Evolutionary conservation across 306 rosid species (phyloP), one percentile per base, ranked within the genome.

Genomic region (Castanea mollissima): DNA sequence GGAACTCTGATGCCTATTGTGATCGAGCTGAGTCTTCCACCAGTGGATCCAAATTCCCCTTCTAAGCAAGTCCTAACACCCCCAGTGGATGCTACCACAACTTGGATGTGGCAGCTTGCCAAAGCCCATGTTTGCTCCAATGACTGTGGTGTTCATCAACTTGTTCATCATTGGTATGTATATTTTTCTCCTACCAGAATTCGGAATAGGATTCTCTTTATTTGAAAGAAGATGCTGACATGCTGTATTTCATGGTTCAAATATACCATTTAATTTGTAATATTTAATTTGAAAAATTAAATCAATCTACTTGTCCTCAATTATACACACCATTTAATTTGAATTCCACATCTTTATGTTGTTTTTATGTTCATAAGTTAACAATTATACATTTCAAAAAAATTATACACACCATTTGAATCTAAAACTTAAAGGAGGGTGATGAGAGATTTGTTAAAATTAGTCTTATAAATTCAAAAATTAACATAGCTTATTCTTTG

Each of bases 41-140:
- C 78, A 23, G 8, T 27, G 74, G 79, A 73, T 76, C 73, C 75
- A 76, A 73, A 76, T 9, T 38, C 73, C 55, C 58, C 83, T 19
- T 69, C 81, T 46, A 87, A 73, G 55, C 64, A 56, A 49, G 86
- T 87, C 75, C 78, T 86, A 14, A 73, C 67, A 2, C 84, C 84
- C 57, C 89, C 86, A 1, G 8, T 64, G 44, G 89, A 86, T 67
- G 79, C 80, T 77, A 86, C 79, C 55, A 82, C 89, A 38, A 32
- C 79, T 55, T 82, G 89, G 86, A 9, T 82, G 44, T 82, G 89
- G 86, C 80, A 82, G 75, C 60, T 76, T 21, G 84, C 55, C 51
- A 86, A 86, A 76, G 89, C 86, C 16, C 86, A 86, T 60, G 89
- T 86, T 73, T 82, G 80, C 79, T 82, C 82, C 78, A 86, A 86